These are phyloP conservation scores for Diddensiella santjacobensis DNA, from an alignment of 805 yeast genomes.

Conservation along the genomic window DNA sequence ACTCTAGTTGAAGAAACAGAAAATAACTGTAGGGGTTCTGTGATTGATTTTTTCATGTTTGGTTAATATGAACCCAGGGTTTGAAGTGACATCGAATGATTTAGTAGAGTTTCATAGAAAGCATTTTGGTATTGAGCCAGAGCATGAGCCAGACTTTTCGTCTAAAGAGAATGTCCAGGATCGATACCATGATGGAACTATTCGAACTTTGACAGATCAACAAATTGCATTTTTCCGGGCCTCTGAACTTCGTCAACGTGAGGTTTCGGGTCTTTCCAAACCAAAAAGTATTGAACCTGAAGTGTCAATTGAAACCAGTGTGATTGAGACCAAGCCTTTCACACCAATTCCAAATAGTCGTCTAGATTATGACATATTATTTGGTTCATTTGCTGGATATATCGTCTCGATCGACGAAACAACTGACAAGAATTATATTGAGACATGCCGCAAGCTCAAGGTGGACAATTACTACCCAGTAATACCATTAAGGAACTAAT, in stretches of 20 bases:
- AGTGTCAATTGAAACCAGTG: conserved; percentile 4
- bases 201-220: conserved; percentile 25
- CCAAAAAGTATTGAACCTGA: neutral
- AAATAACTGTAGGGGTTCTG: too few species aligned
- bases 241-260: conserved; percentile 16
- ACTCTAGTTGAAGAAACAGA: too few species aligned
- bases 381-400: conserved; percentile 12
- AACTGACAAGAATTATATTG: conserved; percentile 9
- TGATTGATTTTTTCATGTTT: too few species aligned
- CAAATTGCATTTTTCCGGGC: conserved; percentile 23
- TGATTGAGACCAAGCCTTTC: conserved; percentile 14
- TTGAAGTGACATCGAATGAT: too few species aligned
- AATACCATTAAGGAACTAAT: conserved; percentile 11
- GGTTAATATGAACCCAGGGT: too few species aligned
- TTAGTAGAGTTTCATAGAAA: conserved; percentile 17
- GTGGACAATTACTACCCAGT: conserved; percentile 21
- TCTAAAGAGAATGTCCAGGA: neutral
- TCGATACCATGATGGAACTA: conserved; percentile 23
- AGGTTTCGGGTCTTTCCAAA: conserved; percentile 1
- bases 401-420: conserved; percentile 11
- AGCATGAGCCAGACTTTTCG: neutral
- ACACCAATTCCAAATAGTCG: conserved; percentile 5
- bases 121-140: conserved; percentile 15
- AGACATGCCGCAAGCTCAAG: neutral
- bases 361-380: conserved; percentile 9